Conservation (phyloP, 176 grass and related monocot genomes). For the Cenchrus americanus region DNA sequence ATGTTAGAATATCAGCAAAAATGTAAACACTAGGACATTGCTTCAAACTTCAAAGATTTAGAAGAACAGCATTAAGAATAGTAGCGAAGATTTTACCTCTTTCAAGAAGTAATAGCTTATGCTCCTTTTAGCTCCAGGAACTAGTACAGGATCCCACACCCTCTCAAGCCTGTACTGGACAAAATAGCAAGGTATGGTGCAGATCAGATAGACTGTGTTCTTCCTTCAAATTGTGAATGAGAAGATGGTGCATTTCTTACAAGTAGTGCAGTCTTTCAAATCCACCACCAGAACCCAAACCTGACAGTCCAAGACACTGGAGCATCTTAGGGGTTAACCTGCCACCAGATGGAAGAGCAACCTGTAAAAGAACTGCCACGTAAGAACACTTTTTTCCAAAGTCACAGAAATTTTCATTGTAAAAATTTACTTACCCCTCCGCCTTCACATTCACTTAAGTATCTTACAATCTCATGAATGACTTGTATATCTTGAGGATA, state of each 20-base stretch:
- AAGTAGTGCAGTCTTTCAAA: slow-evolving; percentile 95
- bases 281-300: slow-evolving; percentile 82
- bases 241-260: slow-evolving; percentile 53
- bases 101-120: slow-evolving; percentile 95
- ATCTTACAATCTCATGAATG: slow-evolving; percentile 73
- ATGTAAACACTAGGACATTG: slow-evolving; percentile 16
- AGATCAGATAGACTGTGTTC: slow-evolving; percentile 10
- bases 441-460: slow-evolving; percentile 72
- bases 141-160: slow-evolving; percentile 94
- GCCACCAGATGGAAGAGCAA: slow-evolving; percentile 81
- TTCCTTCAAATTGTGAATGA: slow-evolving; percentile 23
- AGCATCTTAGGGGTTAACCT: slow-evolving; percentile 89
- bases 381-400: slow-evolving; percentile 19
- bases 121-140: slow-evolving; percentile 65
- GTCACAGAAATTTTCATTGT: background rate
- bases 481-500: slow-evolving; percentile 83
- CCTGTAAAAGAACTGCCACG: slow-evolving; percentile 48
- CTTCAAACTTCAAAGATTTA: background rate
- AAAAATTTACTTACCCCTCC: slow-evolving; percentile 72
- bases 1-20: slow-evolving; percentile 20
- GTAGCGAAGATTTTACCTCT: slow-evolving; percentile 58
- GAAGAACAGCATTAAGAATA: slow-evolving; percentile 13
- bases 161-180: slow-evolving; percentile 74
- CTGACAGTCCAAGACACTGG: slow-evolving; percentile 81
- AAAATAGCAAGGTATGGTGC: slow-evolving; percentile 21